These are phyloP conservation scores for Schizosaccharomyces cryophilus DNA, from an alignment of 805 yeast genomes.

Conservation along the genomic window DNA sequence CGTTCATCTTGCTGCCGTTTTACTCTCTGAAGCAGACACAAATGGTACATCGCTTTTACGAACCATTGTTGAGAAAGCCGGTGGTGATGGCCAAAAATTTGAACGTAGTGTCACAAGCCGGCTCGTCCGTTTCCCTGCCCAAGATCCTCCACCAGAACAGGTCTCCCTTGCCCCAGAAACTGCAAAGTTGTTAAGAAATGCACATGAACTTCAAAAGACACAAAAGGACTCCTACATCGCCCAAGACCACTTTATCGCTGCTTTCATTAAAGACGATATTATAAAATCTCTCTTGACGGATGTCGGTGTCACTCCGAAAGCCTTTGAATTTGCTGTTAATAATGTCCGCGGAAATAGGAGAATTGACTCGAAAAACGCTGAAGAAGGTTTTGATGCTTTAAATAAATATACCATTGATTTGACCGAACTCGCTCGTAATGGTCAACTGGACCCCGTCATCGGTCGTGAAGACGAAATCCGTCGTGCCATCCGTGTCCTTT, in stretches of 20 bases:
- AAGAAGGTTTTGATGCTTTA: slow-evolving; percentile 49
- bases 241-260: slow-evolving; percentile 77
- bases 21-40: slow-evolving; percentile 32
- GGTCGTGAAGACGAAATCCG: slow-evolving; percentile 97
- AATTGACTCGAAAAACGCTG: slow-evolving; percentile 76
- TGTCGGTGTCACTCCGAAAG: slow-evolving; percentile 37
- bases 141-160: slow-evolving; percentile 70
- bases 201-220: slow-evolving; percentile 62
- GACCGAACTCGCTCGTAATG: slow-evolving; percentile 80
- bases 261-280: slow-evolving; percentile 55
- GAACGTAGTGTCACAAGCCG: slow-evolving; percentile 53
- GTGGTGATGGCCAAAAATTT: slow-evolving; percentile 65
- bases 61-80: slow-evolving; percentile 59
- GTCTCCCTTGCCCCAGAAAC: slow-evolving; percentile 52
- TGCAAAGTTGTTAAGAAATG: slow-evolving; percentile 47
- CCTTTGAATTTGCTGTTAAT: slow-evolving; percentile 51
- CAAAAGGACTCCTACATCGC: slow-evolving; percentile 74
- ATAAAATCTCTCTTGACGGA: slow-evolving; percentile 52
- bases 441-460: slow-evolving; percentile 91
- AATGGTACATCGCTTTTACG: slow-evolving; percentile 29
- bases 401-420: slow-evolving; percentile 78
- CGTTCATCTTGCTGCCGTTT: slow-evolving; percentile 73
- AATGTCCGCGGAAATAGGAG: slow-evolving; percentile 71
- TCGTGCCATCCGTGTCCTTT: slow-evolving; percentile 75
- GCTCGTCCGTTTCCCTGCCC: slow-evolving; percentile 66